Conservation (phyloP, 1,284 basidiomycete species). For the Cutaneotrichosporon cavernicola region DNA sequence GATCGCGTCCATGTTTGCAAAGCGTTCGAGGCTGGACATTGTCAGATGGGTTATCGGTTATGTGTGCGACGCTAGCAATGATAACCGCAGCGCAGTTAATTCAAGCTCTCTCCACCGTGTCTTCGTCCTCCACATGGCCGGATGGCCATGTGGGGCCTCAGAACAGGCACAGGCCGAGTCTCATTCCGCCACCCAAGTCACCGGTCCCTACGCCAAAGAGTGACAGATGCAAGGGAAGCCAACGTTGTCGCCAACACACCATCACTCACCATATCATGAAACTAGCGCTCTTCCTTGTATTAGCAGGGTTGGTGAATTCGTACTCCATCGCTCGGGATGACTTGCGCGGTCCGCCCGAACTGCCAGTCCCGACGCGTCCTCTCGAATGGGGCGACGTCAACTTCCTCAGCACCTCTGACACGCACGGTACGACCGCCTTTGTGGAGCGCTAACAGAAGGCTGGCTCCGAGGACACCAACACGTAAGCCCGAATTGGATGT, state of each 20-base stretch:
- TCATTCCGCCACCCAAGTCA: conserved; percentile 6
- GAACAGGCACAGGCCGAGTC: neutral
- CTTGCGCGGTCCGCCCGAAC: conserved; percentile 7
- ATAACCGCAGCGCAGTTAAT: neutral
- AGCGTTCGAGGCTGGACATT: conserved; percentile 30
- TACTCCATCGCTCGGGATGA: neutral
- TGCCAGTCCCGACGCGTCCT: conserved; percentile 42
- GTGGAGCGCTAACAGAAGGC: conserved; percentile 29
- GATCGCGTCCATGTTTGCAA: conserved; percentile 36
- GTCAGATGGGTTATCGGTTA: conserved; percentile 10
- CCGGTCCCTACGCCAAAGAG: neutral
- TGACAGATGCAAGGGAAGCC: neutral
- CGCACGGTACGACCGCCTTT: conserved; percentile 41
- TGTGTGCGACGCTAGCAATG: neutral
- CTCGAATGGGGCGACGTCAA: conserved; percentile 52
- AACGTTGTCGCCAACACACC: neutral
- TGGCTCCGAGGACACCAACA: conserved; percentile 53
- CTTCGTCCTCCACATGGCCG: neutral
- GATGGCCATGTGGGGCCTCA: neutral
- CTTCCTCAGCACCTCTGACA: conserved; percentile 51
- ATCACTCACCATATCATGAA: neutral
- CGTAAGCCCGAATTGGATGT: conserved; percentile 32
- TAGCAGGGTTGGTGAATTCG: neutral
- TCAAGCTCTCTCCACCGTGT: neutral
- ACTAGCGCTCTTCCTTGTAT: neutral